These are phyloP conservation scores for Ceratocystis papillata DNA, from an alignment of 2,329 filamentous ascomycete genomes.

Conservation along the genomic window DNA sequence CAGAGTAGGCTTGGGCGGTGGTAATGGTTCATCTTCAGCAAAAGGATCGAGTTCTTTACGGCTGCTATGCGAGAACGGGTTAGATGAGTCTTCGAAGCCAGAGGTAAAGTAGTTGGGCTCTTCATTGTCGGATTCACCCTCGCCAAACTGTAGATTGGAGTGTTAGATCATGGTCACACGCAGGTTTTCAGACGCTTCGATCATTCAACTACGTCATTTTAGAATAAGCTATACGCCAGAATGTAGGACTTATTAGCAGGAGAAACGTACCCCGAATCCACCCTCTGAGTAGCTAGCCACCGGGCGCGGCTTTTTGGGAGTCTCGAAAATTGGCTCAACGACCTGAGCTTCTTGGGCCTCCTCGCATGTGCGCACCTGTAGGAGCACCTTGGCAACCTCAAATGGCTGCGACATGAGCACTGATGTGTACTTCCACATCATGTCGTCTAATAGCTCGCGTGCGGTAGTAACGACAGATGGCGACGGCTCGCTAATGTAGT, in stretches of 20 bases:
- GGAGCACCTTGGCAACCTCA: constrained; percentile 86
- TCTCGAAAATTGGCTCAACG: constrained; percentile 23
- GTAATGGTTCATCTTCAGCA: constrained; percentile 20
- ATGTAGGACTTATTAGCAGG: neutral
- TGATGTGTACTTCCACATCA: constrained; percentile 84
- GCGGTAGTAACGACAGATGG: constrained; percentile 57
- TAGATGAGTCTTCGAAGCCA: constrained; percentile 44
- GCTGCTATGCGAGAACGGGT: constrained; percentile 25
- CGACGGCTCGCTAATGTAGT: constrained; percentile 67
- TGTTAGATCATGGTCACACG: too few species aligned
- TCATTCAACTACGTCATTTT: too few species aligned
- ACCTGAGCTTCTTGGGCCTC: constrained; percentile 21
- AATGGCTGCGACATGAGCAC: constrained; percentile 89
- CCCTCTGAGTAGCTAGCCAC: constrained; percentile 14
- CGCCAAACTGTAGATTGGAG: constrained; percentile 19
- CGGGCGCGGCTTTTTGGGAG: constrained; percentile 23
- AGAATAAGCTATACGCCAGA: neutral
- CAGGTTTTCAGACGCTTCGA: too few species aligned
- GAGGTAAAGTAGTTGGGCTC: constrained; percentile 80
- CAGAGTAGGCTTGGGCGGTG: constrained; percentile 26
- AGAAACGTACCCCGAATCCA: constrained; percentile 23
- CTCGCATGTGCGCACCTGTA: constrained; percentile 53
- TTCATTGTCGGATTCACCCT: constrained; percentile 55
- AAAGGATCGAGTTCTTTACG: constrained; percentile 23
- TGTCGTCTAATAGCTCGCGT: constrained; percentile 71